Conservation (phyloP, 352 stramenopile species). For the Phytophthora aleatoria region DNA sequence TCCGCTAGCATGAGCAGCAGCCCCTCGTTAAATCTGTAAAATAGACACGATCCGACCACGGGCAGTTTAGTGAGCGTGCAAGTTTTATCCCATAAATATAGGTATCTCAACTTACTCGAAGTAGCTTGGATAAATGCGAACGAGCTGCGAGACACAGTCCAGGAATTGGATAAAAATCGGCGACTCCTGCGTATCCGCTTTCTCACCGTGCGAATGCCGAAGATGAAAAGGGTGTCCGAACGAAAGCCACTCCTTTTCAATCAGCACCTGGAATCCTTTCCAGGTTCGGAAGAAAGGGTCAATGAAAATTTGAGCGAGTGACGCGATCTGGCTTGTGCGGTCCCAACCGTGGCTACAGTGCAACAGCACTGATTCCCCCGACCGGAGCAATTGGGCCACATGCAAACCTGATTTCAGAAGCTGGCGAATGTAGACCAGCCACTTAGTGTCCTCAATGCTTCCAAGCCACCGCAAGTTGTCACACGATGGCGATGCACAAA, state of each 20-base stretch:
- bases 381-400: slow-evolving; percentile 92
- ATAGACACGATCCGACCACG: background rate
- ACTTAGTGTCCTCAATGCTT: slow-evolving; percentile 96
- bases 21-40: slow-evolving; percentile 91
- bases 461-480: slow-evolving; percentile 93
- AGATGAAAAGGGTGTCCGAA: slow-evolving; percentile 87
- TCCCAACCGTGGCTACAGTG: slow-evolving; percentile 90
- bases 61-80: background rate
- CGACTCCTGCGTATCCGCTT: slow-evolving; percentile 79
- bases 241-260: slow-evolving; percentile 87
- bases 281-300: slow-evolving; percentile 85
- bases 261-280: slow-evolving; percentile 78
- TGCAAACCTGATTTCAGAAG: slow-evolving; percentile 93
- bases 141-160: slow-evolving; percentile 81
- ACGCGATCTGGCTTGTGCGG: slow-evolving; percentile 89
- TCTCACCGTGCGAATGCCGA: slow-evolving; percentile 75
- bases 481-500: slow-evolving; percentile 82
- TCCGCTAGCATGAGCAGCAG: slow-evolving; percentile 94
- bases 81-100: background rate
- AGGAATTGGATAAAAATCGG: slow-evolving; percentile 89
- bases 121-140: slow-evolving; percentile 93
- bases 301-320: slow-evolving; percentile 69
- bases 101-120: slow-evolving; percentile 88
- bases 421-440: slow-evolving; percentile 94
- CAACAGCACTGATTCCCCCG: slow-evolving; percentile 79